phyloP scores from a whole-genome alignment of 805 yeast genomes.

The Ogataea pini region DNA sequence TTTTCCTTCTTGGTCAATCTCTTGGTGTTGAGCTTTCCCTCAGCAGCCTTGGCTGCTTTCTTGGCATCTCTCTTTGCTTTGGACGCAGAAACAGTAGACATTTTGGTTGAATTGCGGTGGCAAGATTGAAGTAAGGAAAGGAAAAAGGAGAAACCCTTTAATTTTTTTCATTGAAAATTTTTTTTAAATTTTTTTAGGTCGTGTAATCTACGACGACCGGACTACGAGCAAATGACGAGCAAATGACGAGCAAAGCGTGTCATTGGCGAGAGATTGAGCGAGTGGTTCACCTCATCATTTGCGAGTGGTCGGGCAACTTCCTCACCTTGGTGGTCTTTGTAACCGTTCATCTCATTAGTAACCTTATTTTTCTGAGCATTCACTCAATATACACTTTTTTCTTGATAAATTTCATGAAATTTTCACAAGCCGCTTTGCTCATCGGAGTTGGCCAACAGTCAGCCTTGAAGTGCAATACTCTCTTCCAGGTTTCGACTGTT shows the following conservation, averaged over 20 bases:
- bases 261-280: too few relatives aligned
- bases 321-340: background rate
- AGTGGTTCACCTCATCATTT: too few relatives aligned
- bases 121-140: background rate
- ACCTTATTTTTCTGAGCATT: too few relatives aligned
- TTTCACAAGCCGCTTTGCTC: too few relatives aligned
- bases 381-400: too few relatives aligned
- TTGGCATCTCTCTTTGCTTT: conserved; percentile 98
- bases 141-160: background rate
- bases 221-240: background rate
- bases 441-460: too few relatives aligned
- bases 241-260: background rate
- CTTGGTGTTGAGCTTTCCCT: conserved; percentile 63
- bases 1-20: conserved; percentile 62
- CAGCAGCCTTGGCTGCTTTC: conserved; percentile 88
- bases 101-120: conserved; percentile 6
- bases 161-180: conserved; percentile 16
- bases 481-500: too few relatives aligned
- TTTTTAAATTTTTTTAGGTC: conserved; percentile 13
- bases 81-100: conserved; percentile 73
- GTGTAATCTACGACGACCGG: conserved; percentile 10
- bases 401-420: too few relatives aligned
- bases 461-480: too few relatives aligned
- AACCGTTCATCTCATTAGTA: too few relatives aligned
- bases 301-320: background rate